These are phyloP conservation scores for Aeschynomene evenia DNA, from an alignment of 306 rosid genomes.

Conservation along the genomic window DNA sequence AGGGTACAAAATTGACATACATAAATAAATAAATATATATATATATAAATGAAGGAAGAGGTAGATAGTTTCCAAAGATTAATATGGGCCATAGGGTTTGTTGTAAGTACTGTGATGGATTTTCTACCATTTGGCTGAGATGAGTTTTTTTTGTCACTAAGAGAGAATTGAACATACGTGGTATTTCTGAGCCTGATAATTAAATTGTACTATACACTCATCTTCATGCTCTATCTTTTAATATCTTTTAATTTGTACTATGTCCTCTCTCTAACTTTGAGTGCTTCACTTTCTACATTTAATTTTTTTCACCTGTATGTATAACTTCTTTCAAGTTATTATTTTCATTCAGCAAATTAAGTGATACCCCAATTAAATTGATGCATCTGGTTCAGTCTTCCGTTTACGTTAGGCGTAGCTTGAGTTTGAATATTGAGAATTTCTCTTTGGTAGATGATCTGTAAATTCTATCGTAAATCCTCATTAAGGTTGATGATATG, in stretches of 20 bases:
- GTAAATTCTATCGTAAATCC: no score
- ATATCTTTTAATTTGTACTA: no score
- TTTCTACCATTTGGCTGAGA: conserved; percentile 41
- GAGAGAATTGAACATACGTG: conserved; percentile 28
- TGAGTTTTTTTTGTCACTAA: conserved; percentile 34
- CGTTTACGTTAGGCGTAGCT: no score
- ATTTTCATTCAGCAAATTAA: background rate
- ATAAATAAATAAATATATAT: no score
- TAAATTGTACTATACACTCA: conserved; percentile 33
- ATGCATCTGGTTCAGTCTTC: no score
- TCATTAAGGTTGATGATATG: no score
- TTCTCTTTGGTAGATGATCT: no score
- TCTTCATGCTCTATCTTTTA: conserved; percentile 21
- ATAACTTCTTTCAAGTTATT: conserved; percentile 2
- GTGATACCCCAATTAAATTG: no score
- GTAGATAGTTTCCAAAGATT: background rate
- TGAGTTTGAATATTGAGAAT: no score
- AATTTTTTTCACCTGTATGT: conserved; percentile 1
- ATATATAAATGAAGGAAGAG: background rate
- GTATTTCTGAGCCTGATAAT: conserved; percentile 29
- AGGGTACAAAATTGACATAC: background rate
- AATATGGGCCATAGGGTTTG: conserved; percentile 5
- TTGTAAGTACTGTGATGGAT: conserved; percentile 36
- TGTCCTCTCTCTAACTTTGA: conserved; percentile 29
- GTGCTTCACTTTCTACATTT: conserved; percentile 33